Evolutionary conservation across 2,329 filamentous ascomycete species (phyloP).

Genomic region (Hypoxylon sp.): DNA sequence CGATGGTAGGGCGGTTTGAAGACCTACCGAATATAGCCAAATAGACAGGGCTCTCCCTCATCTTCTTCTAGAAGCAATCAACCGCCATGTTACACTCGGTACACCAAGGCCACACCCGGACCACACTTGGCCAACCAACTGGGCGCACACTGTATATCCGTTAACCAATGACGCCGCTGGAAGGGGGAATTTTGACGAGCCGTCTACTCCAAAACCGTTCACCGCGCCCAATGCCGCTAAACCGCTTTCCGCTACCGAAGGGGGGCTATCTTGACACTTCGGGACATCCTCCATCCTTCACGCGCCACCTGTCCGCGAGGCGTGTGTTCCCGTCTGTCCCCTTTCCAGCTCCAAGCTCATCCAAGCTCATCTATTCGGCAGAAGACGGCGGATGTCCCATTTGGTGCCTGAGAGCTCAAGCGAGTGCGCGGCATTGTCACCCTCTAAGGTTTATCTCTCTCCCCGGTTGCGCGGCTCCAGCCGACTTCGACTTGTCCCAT

Average conservation of each 20-base stretch:
- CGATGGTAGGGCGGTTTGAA: conserved; percentile 17
- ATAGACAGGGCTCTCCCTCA: neutral
- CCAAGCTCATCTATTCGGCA: conserved; percentile 13
- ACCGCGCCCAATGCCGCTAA: conserved; percentile 38
- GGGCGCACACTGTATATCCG: conserved; percentile 1
- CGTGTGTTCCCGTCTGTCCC: conserved; percentile 29
- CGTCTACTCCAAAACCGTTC: conserved; percentile 36
- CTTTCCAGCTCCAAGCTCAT: conserved; percentile 19
- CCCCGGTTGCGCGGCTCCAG: conserved; percentile 3
- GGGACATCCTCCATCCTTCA: conserved; percentile 38
- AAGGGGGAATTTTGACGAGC: conserved; percentile 25
- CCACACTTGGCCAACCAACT: conserved; percentile 18
- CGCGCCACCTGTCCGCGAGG: conserved; percentile 28
- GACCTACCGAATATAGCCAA: conserved; percentile 19
- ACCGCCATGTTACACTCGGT: conserved; percentile 26
- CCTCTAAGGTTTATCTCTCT: neutral
- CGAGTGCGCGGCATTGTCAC: conserved; percentile 19
- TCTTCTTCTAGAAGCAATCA: conserved; percentile 35
- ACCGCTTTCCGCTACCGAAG: conserved; percentile 39
- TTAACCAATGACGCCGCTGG: conserved; percentile 26
- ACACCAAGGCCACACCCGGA: conserved; percentile 24
- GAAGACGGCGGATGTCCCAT: conserved; percentile 3
- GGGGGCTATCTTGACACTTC: conserved; percentile 37
- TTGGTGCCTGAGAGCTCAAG: conserved; percentile 31
- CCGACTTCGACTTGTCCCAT: conserved; percentile 27